Evolutionary conservation across 768 basidiomycete genomes (phyloP), one percentile per base, ranked within the genome.

Genomic region (Bullera alba): DNA sequence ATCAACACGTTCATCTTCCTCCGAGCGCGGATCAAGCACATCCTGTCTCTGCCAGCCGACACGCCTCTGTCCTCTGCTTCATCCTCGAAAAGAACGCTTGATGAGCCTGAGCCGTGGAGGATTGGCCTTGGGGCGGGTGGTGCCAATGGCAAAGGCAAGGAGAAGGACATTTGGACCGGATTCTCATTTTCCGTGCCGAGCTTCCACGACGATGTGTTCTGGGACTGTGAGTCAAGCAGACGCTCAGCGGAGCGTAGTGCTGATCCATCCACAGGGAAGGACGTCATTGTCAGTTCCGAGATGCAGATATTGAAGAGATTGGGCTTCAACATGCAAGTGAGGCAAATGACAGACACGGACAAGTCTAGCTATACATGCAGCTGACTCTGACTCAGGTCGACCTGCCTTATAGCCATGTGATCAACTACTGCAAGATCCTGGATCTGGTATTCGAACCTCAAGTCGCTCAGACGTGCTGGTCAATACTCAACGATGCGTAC

Each of bases 291-390:
- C 19, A 85, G 92, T 14, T 83, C 86, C 1, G 95, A 99, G 73
- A 97, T 97, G 89, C 95, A 99, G 70, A 80, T 97, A 19, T 78
- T 99, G 57, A 99, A 99, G 73, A 80, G 93, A 21, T 79, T 99
- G 10, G 93, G 88, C 1, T 99, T 97, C 75, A 87, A 96, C 64
- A 87, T 93, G 34, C 84, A 71, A 63, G 70, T 71, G 25, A 42
- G 54, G 48, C 16, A 29, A 8, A 25, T 7, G 16, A 39, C 35
- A 19, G 22, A 28, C 23, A n/a, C n/a, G n/a, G 42, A 15, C 19
- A 1, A 2, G 5, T 17, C 6, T 34, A 32, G 47, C 25, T 25
- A 16, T 5, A 21, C 12, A 22, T 21, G 25, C 46, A 42, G 37
- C 52, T 50, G 26, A 37, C 25, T n/a, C 29, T 42, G 25, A n/a